phyloP scores from a whole-genome alignment of 306 rosid species.

The Glycyrrhiza uralensis region DNA sequence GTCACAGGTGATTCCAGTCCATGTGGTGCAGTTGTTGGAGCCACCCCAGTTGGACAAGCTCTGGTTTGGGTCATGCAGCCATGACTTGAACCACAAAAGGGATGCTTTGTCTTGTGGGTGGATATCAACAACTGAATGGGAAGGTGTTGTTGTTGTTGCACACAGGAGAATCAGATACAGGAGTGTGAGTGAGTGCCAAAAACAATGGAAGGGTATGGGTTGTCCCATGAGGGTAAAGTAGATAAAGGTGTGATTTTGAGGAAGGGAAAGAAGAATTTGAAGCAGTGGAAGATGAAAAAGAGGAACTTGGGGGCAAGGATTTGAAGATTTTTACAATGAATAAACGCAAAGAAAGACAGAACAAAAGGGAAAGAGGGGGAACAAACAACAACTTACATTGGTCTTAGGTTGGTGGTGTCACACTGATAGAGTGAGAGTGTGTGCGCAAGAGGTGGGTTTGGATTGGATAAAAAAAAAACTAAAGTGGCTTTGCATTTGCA shows the following conservation, averaged over 20 bases:
- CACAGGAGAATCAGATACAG: conserved; percentile 37
- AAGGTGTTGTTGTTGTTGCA: conserved; percentile 33
- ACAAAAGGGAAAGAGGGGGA: background rate
- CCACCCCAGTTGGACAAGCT: conserved; percentile 74
- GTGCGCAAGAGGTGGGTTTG: background rate
- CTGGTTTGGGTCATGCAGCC: conserved; percentile 60
- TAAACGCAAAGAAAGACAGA: background rate
- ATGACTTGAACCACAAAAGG: conserved; percentile 50
- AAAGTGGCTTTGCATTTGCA: conserved; percentile 29
- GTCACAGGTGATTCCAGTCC: conserved; percentile 80
- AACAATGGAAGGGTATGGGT: conserved; percentile 20
- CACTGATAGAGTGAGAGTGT: conserved; percentile 16
- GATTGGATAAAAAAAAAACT: conserved; percentile 17
- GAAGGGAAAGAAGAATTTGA: conserved; percentile 10
- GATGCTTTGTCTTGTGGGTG: conserved; percentile 67
- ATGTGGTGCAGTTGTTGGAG: conserved; percentile 67
- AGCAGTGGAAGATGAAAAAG: conserved; percentile 24
- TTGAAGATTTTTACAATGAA: conserved; percentile 22
- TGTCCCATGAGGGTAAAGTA: conserved; percentile 36
- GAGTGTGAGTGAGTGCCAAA: conserved; percentile 31
- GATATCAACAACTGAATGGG: conserved; percentile 50
- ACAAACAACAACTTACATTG: conserved; percentile 23
- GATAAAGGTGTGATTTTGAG: conserved; percentile 25
- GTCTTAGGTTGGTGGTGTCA: conserved; percentile 19
- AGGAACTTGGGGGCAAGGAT: background rate